These are phyloP conservation scores for Trichoderma afroharzianum DNA, from an alignment of 2,329 filamentous ascomycete genomes.

Conservation along the genomic window DNA sequence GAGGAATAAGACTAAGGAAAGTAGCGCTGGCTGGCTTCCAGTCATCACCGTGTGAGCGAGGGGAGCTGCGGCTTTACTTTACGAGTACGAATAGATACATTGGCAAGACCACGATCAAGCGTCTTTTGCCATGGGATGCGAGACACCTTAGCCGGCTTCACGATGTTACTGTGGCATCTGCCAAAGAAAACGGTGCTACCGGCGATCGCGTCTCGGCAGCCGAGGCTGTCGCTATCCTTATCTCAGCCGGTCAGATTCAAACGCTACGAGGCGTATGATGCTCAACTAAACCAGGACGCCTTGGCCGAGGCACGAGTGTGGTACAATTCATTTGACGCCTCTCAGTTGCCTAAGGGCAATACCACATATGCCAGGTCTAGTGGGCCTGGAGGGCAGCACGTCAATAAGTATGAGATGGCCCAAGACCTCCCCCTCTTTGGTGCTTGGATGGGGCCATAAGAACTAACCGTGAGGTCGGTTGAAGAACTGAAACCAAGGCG, in stretches of 20 bases:
- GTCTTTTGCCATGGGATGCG: not conserved
- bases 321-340: constrained; percentile 43
- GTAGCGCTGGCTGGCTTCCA: not conserved
- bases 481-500: constrained; percentile 59
- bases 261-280: constrained; percentile 48
- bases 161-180: not conserved
- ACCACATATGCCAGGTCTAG: constrained; percentile 57
- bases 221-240: not conserved
- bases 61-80: not conserved
- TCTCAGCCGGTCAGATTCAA: constrained; percentile 25
- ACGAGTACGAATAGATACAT: not conserved
- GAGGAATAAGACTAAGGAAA: not conserved
- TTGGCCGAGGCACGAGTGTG: constrained; percentile 51
- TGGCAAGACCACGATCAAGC: not conserved
- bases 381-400: constrained; percentile 59
- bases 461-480: constrained; percentile 36
- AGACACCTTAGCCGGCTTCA: not conserved
- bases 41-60: not conserved
- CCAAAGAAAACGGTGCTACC: not conserved
- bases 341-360: constrained; percentile 46
- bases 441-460: constrained; percentile 30
- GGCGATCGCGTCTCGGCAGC: not conserved
- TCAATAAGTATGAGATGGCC: constrained; percentile 51
- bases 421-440: not conserved
- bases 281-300: constrained; percentile 46